These are phyloP conservation scores for Prinsepia uniflora DNA, from an alignment of 306 rosid genomes.

Conservation along the genomic window DNA sequence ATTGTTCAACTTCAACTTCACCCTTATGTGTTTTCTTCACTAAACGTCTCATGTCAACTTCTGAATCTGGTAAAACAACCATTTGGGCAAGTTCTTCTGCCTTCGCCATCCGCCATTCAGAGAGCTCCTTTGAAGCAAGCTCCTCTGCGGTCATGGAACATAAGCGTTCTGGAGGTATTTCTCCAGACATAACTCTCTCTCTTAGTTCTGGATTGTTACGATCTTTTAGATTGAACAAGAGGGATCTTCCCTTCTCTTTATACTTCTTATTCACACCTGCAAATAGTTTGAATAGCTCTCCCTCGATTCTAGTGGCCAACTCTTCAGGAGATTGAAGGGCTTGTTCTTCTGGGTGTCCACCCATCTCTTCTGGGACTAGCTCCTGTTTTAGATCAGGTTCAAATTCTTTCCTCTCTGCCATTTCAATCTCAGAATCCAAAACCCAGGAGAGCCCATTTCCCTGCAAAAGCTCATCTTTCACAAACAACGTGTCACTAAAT, in stretches of 20 bases:
- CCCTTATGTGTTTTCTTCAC: slow-evolving; percentile 97
- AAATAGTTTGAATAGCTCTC: slow-evolving; percentile 82
- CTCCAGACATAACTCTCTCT: slow-evolving; percentile 87
- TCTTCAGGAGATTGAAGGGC: slow-evolving; percentile 33
- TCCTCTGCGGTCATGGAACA: slow-evolving; percentile 98
- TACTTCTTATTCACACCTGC: slow-evolving; percentile 98
- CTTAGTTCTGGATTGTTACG: slow-evolving; percentile 89
- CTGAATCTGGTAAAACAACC: slow-evolving; percentile 89
- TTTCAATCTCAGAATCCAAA: slow-evolving; percentile 55
- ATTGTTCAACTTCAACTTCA: slow-evolving; percentile 92
- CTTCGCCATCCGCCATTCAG: slow-evolving; percentile 97
- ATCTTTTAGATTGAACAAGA: slow-evolving; percentile 90
- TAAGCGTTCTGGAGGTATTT: slow-evolving; percentile 65
- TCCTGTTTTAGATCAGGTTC: slow-evolving; percentile 40
- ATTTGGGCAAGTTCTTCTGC: slow-evolving; percentile 98
- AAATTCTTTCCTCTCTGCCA: slow-evolving; percentile 38
- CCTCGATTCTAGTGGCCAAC: slow-evolving; percentile 71
- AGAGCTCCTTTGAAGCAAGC: slow-evolving; percentile 98
- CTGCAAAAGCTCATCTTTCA: slow-evolving; percentile 89
- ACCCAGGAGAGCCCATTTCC: slow-evolving; percentile 99
- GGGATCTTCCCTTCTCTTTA: slow-evolving; percentile 98
- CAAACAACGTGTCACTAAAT: slow-evolving; percentile 63
- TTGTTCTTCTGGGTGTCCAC: slow-evolving; percentile 31
- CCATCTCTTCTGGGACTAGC: slow-evolving; percentile 33
- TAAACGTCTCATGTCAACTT: slow-evolving; percentile 75